phyloP scores from a whole-genome alignment of 169 alveolate genomes.

The Eimeria tenella region DNA sequence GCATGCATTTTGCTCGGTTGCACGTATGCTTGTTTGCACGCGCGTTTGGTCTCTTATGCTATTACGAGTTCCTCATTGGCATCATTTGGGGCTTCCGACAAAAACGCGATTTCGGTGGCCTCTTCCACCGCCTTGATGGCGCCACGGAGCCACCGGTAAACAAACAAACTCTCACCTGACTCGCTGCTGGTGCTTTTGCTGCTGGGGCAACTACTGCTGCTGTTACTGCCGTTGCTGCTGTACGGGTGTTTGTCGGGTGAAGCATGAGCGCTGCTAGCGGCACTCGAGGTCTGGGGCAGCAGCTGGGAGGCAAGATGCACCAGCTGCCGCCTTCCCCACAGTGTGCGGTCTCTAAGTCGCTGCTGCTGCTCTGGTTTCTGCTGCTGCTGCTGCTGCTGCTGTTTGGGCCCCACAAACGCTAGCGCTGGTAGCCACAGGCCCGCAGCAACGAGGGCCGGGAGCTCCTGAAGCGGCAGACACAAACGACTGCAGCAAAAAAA shows the following conservation, averaged over 20 bases:
- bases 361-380: slow-evolving; percentile 8
- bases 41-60: background rate
- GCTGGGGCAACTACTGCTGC: slow-evolving; percentile 1
- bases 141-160: slow-evolving; percentile 33
- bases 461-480: slow-evolving; percentile 28
- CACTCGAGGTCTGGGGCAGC: slow-evolving; percentile 7
- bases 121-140: slow-evolving; percentile 8
- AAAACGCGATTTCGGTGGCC: slow-evolving; percentile 18
- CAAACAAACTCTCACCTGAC: slow-evolving; percentile 18
- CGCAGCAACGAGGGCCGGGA: slow-evolving; percentile 38
- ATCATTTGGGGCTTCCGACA: slow-evolving; percentile 8
- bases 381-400: slow-evolving; percentile 57
- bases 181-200: slow-evolving; percentile 13
- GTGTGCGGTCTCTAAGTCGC: slow-evolving; percentile 3
- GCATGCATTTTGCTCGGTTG: too few relatives aligned
- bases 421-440: slow-evolving; percentile 51
- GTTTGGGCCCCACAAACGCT: slow-evolving; percentile 30
- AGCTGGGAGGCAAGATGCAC: slow-evolving; percentile 16
- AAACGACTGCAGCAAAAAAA: slow-evolving; percentile 6
- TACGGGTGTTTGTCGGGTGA: too few relatives aligned
- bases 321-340: slow-evolving; percentile 65
- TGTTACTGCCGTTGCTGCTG: slow-evolving; percentile 49
- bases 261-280: slow-evolving; percentile 5
- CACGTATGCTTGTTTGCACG: too few relatives aligned
- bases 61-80: slow-evolving; percentile 9